phyloP scores from a whole-genome alignment of 2,329 filamentous ascomycete genomes.

The Phoma sp. region DNA sequence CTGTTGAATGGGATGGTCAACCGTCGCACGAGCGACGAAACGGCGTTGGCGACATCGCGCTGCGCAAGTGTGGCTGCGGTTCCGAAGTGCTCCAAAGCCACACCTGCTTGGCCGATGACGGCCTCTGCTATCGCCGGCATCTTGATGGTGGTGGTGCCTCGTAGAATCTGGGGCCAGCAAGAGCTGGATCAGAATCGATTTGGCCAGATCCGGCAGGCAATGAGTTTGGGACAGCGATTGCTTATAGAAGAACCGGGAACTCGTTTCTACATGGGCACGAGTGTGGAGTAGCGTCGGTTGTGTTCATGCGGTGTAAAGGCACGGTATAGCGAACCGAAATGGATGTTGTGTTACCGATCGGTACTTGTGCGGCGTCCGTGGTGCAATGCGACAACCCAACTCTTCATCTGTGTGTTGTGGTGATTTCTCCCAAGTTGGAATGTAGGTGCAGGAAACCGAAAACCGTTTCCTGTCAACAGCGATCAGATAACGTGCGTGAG shows the following conservation, averaged over 20 bases:
- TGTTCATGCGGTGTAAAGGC: constrained; percentile 45
- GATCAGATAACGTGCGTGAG: constrained; percentile 38
- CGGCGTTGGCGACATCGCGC: constrained; percentile 34
- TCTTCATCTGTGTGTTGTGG: constrained; percentile 24
- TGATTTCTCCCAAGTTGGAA: constrained; percentile 2
- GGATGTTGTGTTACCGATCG: constrained; percentile 31
- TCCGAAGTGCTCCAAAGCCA: constrained; percentile 40
- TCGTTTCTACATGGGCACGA: constrained; percentile 45
- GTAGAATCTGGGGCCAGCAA: constrained; percentile 46
- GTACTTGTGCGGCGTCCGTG: constrained; percentile 30
- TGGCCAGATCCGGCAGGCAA: constrained; percentile 10
- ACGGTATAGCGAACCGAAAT: constrained; percentile 33
- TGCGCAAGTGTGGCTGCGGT: constrained; percentile 38
- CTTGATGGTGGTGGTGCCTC: constrained; percentile 23
- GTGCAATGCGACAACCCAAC: constrained; percentile 32
- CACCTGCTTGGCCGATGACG: constrained; percentile 37
- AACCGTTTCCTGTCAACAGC: constrained; percentile 18
- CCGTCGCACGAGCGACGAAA: constrained; percentile 50
- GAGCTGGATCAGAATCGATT: constrained; percentile 33
- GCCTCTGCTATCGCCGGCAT: constrained; percentile 47
- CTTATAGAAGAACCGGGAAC: constrained; percentile 30
- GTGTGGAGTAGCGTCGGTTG: constrained; percentile 27
- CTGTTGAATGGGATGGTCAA: constrained; percentile 64
- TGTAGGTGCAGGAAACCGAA: neutral
- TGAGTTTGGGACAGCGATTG: constrained; percentile 22